Conservation (phyloP, 768 basidiomycete species). For the Gloeophyllum trabeum region DNA sequence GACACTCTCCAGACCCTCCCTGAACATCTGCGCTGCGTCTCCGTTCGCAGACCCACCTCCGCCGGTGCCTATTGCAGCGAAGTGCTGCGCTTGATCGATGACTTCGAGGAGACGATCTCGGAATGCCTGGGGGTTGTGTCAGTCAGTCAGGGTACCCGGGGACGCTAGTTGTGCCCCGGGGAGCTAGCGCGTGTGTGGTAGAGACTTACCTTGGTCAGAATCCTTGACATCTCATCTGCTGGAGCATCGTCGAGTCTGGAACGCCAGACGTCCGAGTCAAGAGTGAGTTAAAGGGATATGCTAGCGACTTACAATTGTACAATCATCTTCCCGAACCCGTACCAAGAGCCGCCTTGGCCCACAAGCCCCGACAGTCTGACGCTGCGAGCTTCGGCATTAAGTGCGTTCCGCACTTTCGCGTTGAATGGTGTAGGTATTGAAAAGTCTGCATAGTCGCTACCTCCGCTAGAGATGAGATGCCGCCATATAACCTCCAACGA, state of each 20-base stretch:
- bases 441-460: conserved; percentile 83
- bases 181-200: conserved; percentile 2
- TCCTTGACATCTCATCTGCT: conserved; percentile 56
- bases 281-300: conserved; percentile 1
- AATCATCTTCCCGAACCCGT: conserved; percentile 81
- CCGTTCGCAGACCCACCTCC: conserved; percentile 36
- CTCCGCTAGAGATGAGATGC: background rate
- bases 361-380: conserved; percentile 78
- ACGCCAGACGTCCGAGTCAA: too few relatives aligned
- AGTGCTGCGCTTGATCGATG: conserved; percentile 84
- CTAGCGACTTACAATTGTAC: conserved; percentile 57
- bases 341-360: conserved; percentile 85
- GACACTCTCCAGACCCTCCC: conserved; percentile 87
- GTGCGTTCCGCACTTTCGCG: conserved; percentile 68
- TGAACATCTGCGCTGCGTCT: conserved; percentile 61
- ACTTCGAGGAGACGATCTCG: conserved; percentile 65
- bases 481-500: too few relatives aligned
- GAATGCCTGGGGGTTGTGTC: conserved; percentile 45
- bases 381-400: conserved; percentile 81
- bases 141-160: background rate
- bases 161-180: too few relatives aligned
- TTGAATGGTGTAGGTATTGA: conserved; percentile 73
- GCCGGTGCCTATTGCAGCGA: conserved; percentile 59
- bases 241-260: conserved; percentile 67
- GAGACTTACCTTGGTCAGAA: conserved; percentile 51